Evolutionary conservation across 1,139 yeast species (phyloP), one percentile per base, ranked within the genome.

Genomic region (Nakaseomyces bracarensis): DNA sequence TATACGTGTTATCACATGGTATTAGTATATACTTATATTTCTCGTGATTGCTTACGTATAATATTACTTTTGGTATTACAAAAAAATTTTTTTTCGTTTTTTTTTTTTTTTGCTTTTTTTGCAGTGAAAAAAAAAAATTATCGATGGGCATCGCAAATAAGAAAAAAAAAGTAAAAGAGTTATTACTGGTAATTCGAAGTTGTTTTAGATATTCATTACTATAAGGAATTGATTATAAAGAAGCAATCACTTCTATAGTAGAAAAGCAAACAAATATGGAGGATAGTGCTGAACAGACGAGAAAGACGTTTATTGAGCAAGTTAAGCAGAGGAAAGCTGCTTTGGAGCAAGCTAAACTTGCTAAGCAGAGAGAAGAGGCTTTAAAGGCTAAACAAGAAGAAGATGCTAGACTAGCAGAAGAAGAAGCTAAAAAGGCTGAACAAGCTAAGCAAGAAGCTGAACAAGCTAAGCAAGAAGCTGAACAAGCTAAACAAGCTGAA

Each of bases 321-420:
- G 54, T 51, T 29, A 51, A 48, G 37, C 46, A 46, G 43, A 50
- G 58, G 40, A 53, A 54, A 40, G 55, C 49, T n/a, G 47, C 49
- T 39, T 42, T 51, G 33, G 57, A 53, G 35, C 43, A 34, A 27
- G 43, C 42, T 14, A 42, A 43, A 29, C 48, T 51, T 37, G 43
- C 40, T 19, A 35, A 34, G 20, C 27, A 39, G 25, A 33, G 20
- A 13, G 44, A 22, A 42, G 39, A 27, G 30, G 41, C 29, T 4
- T 10, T 10, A 21, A 25, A 15, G 14, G 22, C 28, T 15, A 25
- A 23, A 30, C 19, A 15, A 10, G 38, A 23, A 30, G 38, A 22
- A 23, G 34, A 30, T 21, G 22, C 4, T 2, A 30, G 11, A 11
- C 10, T 27, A 13, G 37, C 37, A 5, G 27, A 18, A 34, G 37